Evolutionary conservation across 2,329 filamentous ascomycete species (phyloP), one percentile per base, ranked within the genome.

Genomic region (Aspergillus sp.): DNA sequence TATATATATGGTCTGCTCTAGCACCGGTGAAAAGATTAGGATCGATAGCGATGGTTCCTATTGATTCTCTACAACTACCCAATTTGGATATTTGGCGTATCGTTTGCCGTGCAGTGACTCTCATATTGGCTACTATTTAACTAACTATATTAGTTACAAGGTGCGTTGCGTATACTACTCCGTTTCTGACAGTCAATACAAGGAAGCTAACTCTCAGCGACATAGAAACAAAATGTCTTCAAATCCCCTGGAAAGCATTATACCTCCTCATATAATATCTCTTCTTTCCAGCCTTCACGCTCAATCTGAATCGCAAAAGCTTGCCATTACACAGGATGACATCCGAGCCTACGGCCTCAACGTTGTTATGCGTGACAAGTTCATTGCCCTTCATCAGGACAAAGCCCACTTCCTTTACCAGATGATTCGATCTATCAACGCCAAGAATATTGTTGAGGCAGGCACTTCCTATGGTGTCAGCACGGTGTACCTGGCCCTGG

Each of bases 401-500:
- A 88, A 88, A 69, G 84, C 80, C 65, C 75, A 80, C 3, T 78
- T 86, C 45, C 72, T 85, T 1, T 87, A 88, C 69, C 80, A 83
- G 18, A 75, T 88, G 0, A 68, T 80, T 2, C 78, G 79, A 3
- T 75, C 79, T 11, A 81, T 72, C 10, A 76, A 80, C 2, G 85
- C 85, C 0, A 75, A 74, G 2, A 79, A 78, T 47, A 73, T 87
- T 22, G 80, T 88, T 39, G 85, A 88, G 67, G 85, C 84, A 0
- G 86, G 85, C 1, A 88, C 86, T 0, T 84, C 80, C 46, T 88
- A 85, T 58, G 86, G 86, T 3, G 80, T 88, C 1, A 85, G 82
- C 57, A 87, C 85, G 0, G 85, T 88, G 49, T 88, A 87, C 60
- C 78, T 88, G 2, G 84, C 85, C 0, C 74, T 87, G 2, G 86